Base-by-base conservation (phyloP, 495 filamentous ascomycete genomes). In the Chaetomidium leptoderma region DNA sequence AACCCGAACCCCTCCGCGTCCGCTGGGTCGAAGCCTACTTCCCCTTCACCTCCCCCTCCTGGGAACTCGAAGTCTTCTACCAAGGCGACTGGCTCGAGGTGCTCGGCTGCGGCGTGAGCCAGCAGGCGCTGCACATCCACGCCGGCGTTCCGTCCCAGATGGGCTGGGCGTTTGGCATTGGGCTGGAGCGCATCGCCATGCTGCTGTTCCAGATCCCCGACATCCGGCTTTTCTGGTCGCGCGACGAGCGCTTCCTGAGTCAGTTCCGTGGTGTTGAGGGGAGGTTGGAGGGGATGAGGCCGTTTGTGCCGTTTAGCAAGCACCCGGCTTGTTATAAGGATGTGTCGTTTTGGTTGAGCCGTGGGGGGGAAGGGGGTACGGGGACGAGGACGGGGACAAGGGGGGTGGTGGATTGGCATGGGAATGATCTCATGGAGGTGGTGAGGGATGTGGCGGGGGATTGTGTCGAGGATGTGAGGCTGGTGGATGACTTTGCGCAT, bases 1-100 rank as follows among this genome's bases (percentile, higher is more conserved):
- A 68, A 9, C 71, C 76, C 48, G 84, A 91, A 60, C 90, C 92
- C 24, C 72, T 97, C 42, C 85, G 83, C 65, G 83, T 96, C 44
- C 84, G 93, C 50, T 98, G 93, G 93, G 85, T 97, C 4, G 92
- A 97, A 68, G 91, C 93, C 4, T 97, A 95, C 71, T 91, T 98
- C 75, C 93, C 93, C 7, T 97, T 97, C 68, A 98, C 93, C 0
- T 89, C 83, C 40, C 93, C 95, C 0, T 91, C 86, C 0, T 98
- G 90, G 90, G 93, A 98, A 63, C 78, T 98, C 11, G 93, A 98
- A 68, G 89, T 98, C 16, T 91, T 89, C 76, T 97, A 92, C 85
- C 84, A 90, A 68, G 91, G 87, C 39, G 86, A 90, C 63, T 98
- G 93, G 93, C 84, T 98, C 6, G 93, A 97, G 74, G 80, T 97